Conservation (phyloP, 768 basidiomycete genomes). For the Tremella fuciformis region DNA sequence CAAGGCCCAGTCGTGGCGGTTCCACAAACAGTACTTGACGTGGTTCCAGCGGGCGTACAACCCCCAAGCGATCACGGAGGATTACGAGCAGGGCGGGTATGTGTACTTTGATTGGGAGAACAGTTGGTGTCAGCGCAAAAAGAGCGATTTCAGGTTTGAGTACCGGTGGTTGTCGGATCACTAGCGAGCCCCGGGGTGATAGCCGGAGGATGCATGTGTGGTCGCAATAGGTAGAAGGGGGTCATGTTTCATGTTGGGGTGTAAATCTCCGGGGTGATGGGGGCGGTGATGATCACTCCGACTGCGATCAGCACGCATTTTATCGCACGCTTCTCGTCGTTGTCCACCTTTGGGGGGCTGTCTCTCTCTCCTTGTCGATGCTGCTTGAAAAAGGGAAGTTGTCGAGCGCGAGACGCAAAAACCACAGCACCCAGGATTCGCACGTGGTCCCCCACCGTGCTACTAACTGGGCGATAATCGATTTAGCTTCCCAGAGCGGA, state of each 20-base stretch:
- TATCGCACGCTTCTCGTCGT: too few species aligned
- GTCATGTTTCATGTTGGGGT: too few species aligned
- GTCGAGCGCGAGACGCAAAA: too few species aligned
- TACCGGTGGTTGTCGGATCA: slow-evolving; percentile 94
- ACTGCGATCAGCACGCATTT: too few species aligned
- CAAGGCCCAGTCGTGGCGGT: slow-evolving; percentile 96
- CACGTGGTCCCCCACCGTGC: slow-evolving; percentile 40
- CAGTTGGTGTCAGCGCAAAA: slow-evolving; percentile 96
- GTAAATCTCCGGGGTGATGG: too few species aligned
- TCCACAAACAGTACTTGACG: slow-evolving; percentile 97
- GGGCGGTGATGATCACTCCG: too few species aligned
- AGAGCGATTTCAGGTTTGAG: slow-evolving; percentile 86
- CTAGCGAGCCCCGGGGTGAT: slow-evolving; percentile 43
- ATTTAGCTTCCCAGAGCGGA: slow-evolving; percentile 40
- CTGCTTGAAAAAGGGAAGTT: too few species aligned
- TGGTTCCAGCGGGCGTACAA: slow-evolving; percentile 99
- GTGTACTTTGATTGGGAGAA: slow-evolving; percentile 99
- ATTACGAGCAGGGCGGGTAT: slow-evolving; percentile 98
- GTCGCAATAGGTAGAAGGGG: too few species aligned
- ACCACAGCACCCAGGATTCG: slow-evolving; percentile 42
- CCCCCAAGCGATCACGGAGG: slow-evolving; percentile 96
- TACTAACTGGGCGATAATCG: slow-evolving; percentile 38
- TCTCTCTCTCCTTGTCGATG: too few species aligned
- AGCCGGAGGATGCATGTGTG: too few species aligned
- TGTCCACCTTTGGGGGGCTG: too few species aligned